phyloP scores from a whole-genome alignment of 1,284 basidiomycete genomes.

The Marasmius tenuissimus region DNA sequence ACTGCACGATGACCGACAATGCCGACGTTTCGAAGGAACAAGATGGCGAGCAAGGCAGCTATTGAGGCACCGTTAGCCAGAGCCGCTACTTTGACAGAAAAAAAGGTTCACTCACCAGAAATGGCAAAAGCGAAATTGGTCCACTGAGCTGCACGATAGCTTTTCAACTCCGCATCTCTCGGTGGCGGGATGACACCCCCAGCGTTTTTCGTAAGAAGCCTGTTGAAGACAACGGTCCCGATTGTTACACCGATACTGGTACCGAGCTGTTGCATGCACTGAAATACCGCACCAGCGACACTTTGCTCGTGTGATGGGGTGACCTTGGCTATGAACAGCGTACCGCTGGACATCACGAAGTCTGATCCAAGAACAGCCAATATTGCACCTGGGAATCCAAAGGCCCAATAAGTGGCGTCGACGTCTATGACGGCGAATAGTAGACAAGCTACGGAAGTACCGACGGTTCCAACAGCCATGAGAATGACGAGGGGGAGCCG shows the following conservation, averaged over 20 bases:
- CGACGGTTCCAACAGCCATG: slow-evolving; percentile 40
- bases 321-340: slow-evolving; percentile 76
- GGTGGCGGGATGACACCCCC: slow-evolving; percentile 3
- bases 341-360: slow-evolving; percentile 76
- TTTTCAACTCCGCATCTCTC: slow-evolving; percentile 1
- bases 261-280: slow-evolving; percentile 50
- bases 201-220: slow-evolving; percentile 4
- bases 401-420: slow-evolving; percentile 71
- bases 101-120: slow-evolving; percentile 3
- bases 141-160: slow-evolving; percentile 13
- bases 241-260: slow-evolving; percentile 14
- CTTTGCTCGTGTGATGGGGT: slow-evolving; percentile 75
- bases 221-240: slow-evolving; percentile 11
- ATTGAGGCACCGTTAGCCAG: neutral
- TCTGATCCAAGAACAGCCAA: slow-evolving; percentile 77
- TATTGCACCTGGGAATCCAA: slow-evolving; percentile 77
- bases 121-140: slow-evolving; percentile 11
- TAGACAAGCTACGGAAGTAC: slow-evolving; percentile 45
- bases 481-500: slow-evolving; percentile 57
- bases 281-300: slow-evolving; percentile 75
- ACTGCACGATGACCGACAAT: slow-evolving; percentile 5
- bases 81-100: neutral
- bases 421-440: slow-evolving; percentile 74
- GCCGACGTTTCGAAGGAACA: slow-evolving; percentile 10
- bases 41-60: slow-evolving; percentile 6